These are phyloP conservation scores for Ascoidea asiatica DNA, from an alignment of 805 yeast species.

Conservation along the genomic window DNA sequence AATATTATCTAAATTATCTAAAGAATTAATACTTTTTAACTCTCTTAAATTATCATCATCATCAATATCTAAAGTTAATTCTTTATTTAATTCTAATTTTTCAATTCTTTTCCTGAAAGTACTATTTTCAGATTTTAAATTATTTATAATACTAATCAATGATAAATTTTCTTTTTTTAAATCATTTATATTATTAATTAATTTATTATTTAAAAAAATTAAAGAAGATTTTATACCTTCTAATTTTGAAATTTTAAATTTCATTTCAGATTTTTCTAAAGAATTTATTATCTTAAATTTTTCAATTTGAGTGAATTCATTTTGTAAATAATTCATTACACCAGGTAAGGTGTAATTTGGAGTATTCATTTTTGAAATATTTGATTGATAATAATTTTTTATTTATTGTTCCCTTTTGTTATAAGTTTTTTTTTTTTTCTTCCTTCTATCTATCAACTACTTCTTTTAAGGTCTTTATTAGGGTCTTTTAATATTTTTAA, in stretches of 20 bases:
- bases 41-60: background rate
- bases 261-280: slow-evolving; percentile 48
- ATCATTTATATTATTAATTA: slow-evolving; percentile 4
- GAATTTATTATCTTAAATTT: slow-evolving; percentile 48
- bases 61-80: background rate
- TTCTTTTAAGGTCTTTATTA: too few relatives aligned
- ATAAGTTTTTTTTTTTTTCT: too few relatives aligned
- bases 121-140: background rate
- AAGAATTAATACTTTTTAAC: background rate
- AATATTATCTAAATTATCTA: background rate
- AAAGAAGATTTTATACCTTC: slow-evolving; percentile 38
- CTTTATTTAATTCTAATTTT: background rate
- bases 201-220: slow-evolving; percentile 8
- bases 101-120: background rate
- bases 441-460: too few relatives aligned
- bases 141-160: slow-evolving; percentile 3
- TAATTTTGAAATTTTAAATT: slow-evolving; percentile 31
- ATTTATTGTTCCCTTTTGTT: too few relatives aligned
- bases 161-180: slow-evolving; percentile 6
- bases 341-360: slow-evolving; percentile 23
- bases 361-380: slow-evolving; percentile 8
- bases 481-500: too few relatives aligned
- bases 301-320: slow-evolving; percentile 49
- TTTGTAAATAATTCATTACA: slow-evolving; percentile 49
- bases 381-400: too few relatives aligned